Base-by-base conservation (phyloP, 768 basidiomycete species). In the Boletus eberwhitei region DNA sequence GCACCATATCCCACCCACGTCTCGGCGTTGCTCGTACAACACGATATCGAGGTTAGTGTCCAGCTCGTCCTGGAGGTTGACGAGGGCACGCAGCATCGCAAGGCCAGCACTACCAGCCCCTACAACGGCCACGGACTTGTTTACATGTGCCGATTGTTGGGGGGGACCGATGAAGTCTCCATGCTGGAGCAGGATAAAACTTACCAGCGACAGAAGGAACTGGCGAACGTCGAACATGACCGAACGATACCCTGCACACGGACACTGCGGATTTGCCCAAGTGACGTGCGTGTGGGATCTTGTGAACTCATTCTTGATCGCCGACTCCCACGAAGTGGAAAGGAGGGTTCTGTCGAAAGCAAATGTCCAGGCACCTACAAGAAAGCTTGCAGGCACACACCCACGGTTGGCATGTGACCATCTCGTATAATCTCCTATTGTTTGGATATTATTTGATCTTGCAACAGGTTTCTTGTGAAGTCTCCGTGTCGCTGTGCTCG, bases 1-100 rank as follows among this genome's bases (percentile, higher is more conserved):
- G 38, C 56, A 77, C 84, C 84, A 86, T 48, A 85, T 66, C 13
- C 84, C 83, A n/a, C 80, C 83, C 5, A 85, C 71, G 57, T 73
- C 75, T 35, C 67, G 64, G 32, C 80, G 74, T 63, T 80, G 75
- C 59, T 86, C 84, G 58, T 76, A 83, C 49, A 84, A 62, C 16
- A 76, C 76, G 22, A 85, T 67, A 22, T 80, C 74, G 75, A 80
- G 81, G 11, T 63, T 63, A 21, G 61, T 50, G 19, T 69, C 64
- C 7, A 64, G 53, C 32, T 76, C 70, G 19, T 69, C 65, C 12
- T 79, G 78, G 7, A 85, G 59, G 62, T 81, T 79, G 4, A 79
- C 64, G 16, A 81, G 62, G 7, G 76, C 77, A 62, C 80, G 81
- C 26, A 85, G 65, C 64, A 75, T 73, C 2, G 78, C 80, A 26